phyloP scores from a whole-genome alignment of 108 stramenopile genomes.

The Pseudonitzschia pungens region DNA sequence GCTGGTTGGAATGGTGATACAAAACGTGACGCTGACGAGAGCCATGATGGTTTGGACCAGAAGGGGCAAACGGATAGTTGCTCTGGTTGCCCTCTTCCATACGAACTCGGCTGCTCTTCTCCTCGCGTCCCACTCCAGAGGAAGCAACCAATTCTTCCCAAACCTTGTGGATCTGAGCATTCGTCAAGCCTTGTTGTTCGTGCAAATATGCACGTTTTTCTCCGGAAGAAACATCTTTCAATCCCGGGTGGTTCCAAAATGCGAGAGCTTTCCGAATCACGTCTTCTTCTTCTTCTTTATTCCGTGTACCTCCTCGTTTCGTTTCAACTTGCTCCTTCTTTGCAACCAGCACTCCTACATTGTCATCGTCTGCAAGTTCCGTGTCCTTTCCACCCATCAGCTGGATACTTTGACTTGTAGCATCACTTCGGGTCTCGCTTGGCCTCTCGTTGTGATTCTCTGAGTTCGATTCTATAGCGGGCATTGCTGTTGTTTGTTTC shows the following conservation, averaged over 20 bases:
- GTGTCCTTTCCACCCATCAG: too few relatives aligned
- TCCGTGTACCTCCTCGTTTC: not conserved
- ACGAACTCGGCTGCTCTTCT: not conserved
- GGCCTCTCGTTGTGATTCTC: too few relatives aligned
- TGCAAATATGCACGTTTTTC: constrained; percentile 35
- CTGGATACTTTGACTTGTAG: too few relatives aligned
- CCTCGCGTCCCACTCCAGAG: constrained; percentile 5
- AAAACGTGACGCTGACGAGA: too few relatives aligned
- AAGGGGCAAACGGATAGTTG: not conserved
- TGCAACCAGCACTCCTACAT: too few relatives aligned
- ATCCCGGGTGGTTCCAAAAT: constrained; percentile 46
- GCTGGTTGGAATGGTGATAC: not conserved
- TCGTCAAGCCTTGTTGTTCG: constrained; percentile 31
- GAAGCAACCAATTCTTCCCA: constrained; percentile 24
- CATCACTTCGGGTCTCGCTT: too few relatives aligned
- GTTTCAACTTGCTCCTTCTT: too few relatives aligned
- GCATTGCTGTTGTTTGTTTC: too few relatives aligned
- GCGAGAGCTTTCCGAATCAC: constrained; percentile 34
- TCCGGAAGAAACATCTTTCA: constrained; percentile 22
- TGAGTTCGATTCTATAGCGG: too few relatives aligned
- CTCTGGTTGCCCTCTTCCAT: not conserved
- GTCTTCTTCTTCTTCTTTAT: constrained; percentile 7
- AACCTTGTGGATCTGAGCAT: constrained; percentile 32
- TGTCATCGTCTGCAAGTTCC: too few relatives aligned
- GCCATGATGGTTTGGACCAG: not conserved